phyloP scores from a whole-genome alignment of 495 filamentous ascomycete genomes.

The Penicillium odoratum region DNA sequence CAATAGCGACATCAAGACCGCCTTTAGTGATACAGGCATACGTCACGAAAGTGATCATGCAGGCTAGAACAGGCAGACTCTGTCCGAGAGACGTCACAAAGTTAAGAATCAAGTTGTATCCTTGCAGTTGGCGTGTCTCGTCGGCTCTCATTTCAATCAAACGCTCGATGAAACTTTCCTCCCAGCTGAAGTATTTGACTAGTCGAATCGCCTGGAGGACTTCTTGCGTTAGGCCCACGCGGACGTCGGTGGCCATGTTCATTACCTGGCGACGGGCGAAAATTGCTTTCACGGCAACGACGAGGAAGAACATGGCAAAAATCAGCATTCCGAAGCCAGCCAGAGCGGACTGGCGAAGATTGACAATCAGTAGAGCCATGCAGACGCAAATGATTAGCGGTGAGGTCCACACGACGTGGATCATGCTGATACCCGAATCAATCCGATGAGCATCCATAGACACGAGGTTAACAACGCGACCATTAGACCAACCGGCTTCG shows the following conservation, averaged over 20 bases:
- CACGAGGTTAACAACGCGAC: background rate
- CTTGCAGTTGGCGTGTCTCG: background rate
- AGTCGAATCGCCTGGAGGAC: background rate
- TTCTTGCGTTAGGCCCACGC: background rate
- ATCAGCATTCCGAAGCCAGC: background rate
- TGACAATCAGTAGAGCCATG: background rate
- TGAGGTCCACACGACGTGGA: background rate
- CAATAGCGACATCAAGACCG: background rate
- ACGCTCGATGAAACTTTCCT: background rate
- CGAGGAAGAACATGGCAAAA: background rate
- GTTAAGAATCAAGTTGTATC: background rate
- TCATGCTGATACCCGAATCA: constrained; percentile 1
- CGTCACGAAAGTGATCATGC: constrained; percentile 1
- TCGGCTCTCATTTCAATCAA: background rate
- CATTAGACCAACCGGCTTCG: constrained; percentile 1
- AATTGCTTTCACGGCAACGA: background rate
- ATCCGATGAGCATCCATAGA: constrained; percentile 1
- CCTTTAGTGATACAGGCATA: background rate
- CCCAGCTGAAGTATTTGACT: constrained; percentile 1
- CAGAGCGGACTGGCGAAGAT: background rate
- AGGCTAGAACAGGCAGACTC: background rate
- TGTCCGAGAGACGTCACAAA: background rate
- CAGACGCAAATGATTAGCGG: background rate
- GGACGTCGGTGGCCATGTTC: background rate
- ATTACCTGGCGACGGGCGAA: background rate